Percentiles rank a stretch among this genome's conserved stretches.
phyloP scores from a whole-genome alignment of 2,329 filamentous ascomycete species.

The Cercospora brassicicola region DNA sequence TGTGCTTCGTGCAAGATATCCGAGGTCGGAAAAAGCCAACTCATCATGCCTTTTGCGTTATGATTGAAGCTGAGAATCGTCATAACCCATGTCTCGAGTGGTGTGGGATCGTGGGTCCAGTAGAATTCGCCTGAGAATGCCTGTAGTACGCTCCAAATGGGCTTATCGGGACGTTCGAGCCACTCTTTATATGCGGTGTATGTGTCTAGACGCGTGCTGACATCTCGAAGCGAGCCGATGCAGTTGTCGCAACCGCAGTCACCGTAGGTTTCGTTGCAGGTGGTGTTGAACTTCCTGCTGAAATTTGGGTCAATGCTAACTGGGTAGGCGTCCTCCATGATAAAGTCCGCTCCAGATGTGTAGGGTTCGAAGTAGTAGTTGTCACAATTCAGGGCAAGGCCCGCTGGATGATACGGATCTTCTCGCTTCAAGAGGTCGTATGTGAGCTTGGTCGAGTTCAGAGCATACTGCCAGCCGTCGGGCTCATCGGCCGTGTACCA shows the following conservation, averaged over 20 bases:
- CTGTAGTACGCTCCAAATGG: constrained; percentile 54
- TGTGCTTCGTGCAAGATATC: constrained; percentile 41
- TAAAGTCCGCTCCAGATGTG: constrained; percentile 56
- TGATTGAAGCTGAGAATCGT: constrained; percentile 52
- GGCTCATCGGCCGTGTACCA: constrained; percentile 57
- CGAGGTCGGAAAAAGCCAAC: constrained; percentile 50
- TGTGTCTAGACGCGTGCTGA: constrained; percentile 48
- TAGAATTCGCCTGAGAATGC: constrained; percentile 52
- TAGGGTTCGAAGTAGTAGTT: constrained; percentile 62
- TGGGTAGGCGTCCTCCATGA: constrained; percentile 63
- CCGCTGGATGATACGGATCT: constrained; percentile 63
- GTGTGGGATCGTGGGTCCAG: constrained; percentile 51
- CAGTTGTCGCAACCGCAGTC: constrained; percentile 66
- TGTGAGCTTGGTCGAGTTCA: constrained; percentile 49
- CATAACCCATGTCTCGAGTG: constrained; percentile 51
- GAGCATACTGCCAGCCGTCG: constrained; percentile 58
- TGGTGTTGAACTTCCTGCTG: constrained; percentile 56
- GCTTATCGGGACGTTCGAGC: constrained; percentile 43
- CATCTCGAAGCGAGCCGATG: constrained; percentile 54
- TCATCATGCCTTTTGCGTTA: constrained; percentile 52
- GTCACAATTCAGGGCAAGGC: constrained; percentile 61
- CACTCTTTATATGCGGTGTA: constrained; percentile 46
- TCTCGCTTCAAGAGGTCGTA: constrained; percentile 51
- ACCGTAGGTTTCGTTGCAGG: constrained; percentile 60
- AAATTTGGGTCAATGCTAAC: constrained; percentile 58